Conservation (phyloP, 1,139 yeast species). For the Taphrina pruni region DNA sequence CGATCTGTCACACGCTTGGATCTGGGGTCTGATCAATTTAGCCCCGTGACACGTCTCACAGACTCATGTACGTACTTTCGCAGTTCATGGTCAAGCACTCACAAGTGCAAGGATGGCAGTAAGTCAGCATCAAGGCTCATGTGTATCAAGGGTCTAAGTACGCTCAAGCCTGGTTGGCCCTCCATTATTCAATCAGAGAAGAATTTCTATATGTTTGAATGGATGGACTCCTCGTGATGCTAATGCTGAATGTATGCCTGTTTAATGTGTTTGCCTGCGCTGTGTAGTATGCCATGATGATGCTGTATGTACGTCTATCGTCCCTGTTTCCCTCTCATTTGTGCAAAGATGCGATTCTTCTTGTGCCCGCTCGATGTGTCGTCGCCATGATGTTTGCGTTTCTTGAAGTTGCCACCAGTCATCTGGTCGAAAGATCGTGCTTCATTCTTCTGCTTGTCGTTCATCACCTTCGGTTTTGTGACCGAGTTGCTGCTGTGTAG, state of each 20-base stretch:
- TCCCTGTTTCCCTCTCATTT: conserved; percentile 15
- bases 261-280: conserved; percentile 3
- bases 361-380: conserved; percentile 3
- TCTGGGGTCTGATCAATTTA: not conserved
- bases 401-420: conserved; percentile 29
- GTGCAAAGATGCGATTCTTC: conserved; percentile 22
- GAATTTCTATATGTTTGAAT: too few species aligned
- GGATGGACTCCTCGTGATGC: not conserved
- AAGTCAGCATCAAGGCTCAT: too few species aligned
- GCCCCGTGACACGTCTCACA: not conserved
- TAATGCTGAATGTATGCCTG: conserved; percentile 6
- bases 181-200: too few species aligned
- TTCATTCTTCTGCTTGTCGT: not conserved
- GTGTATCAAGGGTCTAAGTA: too few species aligned
- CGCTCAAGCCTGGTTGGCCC: too few species aligned
- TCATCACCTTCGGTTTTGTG: not conserved
- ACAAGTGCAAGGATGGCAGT: too few species aligned
- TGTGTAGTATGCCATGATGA: not conserved
- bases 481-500: not conserved
- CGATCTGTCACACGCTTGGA: not conserved
- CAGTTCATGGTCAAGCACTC: too few species aligned
- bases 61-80: not conserved
- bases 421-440: conserved; percentile 21
- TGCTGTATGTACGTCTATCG: not conserved
- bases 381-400: conserved; percentile 8